Conservation (phyloP, 257 asterid genomes). For the Fraxinus americana region DNA sequence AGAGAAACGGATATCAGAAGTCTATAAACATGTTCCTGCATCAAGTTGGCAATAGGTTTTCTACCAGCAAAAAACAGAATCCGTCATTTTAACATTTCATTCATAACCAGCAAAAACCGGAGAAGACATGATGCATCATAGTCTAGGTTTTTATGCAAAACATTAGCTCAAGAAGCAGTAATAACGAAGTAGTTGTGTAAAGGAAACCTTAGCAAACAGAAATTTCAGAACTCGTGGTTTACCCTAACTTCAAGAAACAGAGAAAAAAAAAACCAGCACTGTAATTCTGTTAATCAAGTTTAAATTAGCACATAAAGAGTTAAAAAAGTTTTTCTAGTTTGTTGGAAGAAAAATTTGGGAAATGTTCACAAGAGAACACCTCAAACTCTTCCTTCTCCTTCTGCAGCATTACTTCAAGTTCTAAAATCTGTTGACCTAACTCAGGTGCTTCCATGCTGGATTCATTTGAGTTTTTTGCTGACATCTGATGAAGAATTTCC, state of each 20-base stretch:
- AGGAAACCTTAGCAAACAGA: not conserved
- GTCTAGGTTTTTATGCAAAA: not conserved
- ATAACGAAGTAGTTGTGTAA: not conserved
- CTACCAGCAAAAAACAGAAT: not conserved
- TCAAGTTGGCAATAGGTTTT: not conserved
- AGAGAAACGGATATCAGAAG: not conserved
- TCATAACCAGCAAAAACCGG: not conserved
- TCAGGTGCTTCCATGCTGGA: constrained; percentile 40
- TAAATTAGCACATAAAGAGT: not conserved
- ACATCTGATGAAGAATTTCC: constrained; percentile 52
- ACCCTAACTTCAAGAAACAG: not conserved
- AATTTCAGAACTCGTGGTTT: not conserved
- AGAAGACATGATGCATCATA: not conserved
- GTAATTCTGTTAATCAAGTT: not conserved
- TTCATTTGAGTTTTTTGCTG: constrained; percentile 36
- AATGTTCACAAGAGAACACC: constrained; percentile 37
- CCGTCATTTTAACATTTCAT: not conserved
- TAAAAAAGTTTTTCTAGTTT: not conserved
- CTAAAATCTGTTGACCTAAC: constrained; percentile 45
- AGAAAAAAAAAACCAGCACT: not conserved
- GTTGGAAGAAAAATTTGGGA: not conserved
- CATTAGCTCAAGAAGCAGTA: not conserved
- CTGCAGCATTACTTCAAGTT: constrained; percentile 55
- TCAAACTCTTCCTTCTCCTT: constrained; percentile 68
- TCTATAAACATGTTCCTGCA: not conserved